Evolutionary conservation across 495 filamentous ascomycete species (phyloP).

Genomic region (Podospora sp.): DNA sequence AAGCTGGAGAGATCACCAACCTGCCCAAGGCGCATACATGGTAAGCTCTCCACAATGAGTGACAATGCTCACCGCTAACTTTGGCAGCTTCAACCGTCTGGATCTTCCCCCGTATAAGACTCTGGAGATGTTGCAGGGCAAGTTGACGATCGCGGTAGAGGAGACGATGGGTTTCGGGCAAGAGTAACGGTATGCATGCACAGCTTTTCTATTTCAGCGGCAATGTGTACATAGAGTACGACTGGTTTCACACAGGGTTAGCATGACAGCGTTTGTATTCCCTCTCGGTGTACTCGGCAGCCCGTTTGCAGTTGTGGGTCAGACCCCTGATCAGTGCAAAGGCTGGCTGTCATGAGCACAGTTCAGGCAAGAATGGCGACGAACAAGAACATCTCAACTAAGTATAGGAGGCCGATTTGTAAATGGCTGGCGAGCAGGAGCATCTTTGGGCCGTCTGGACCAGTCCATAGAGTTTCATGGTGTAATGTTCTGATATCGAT

Average conservation of each 20-base stretch:
- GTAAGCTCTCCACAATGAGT: constrained; percentile 54
- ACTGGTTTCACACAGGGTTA: not conserved
- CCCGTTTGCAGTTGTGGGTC: not conserved
- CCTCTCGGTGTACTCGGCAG: not conserved
- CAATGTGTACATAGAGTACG: constrained; percentile 16
- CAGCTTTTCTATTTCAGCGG: constrained; percentile 7
- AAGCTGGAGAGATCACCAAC: constrained; percentile 85
- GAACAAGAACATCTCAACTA: not conserved
- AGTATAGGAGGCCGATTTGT: not conserved
- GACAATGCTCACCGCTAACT: constrained; percentile 37
- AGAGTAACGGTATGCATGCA: constrained; percentile 58
- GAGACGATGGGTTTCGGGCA: constrained; percentile 99
- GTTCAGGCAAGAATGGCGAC: no score
- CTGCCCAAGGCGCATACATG: constrained; percentile 98
- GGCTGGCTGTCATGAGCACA: no score
- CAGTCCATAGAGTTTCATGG: constrained; percentile 6
- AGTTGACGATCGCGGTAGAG: constrained; percentile 94
- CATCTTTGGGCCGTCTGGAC: not conserved
- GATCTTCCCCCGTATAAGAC: constrained; percentile 94
- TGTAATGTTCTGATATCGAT: not conserved
- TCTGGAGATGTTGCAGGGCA: constrained; percentile 79
- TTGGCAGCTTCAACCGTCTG: constrained; percentile 87
- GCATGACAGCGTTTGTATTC: not conserved
- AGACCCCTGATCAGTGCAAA: no score
- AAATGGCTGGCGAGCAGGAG: not conserved